A percentile compares a stretch with the other conserved stretches of the same genome.
Conservation (phyloP, 2,329 filamentous ascomycete species). For the Pseudopithomyces maydicus region DNA sequence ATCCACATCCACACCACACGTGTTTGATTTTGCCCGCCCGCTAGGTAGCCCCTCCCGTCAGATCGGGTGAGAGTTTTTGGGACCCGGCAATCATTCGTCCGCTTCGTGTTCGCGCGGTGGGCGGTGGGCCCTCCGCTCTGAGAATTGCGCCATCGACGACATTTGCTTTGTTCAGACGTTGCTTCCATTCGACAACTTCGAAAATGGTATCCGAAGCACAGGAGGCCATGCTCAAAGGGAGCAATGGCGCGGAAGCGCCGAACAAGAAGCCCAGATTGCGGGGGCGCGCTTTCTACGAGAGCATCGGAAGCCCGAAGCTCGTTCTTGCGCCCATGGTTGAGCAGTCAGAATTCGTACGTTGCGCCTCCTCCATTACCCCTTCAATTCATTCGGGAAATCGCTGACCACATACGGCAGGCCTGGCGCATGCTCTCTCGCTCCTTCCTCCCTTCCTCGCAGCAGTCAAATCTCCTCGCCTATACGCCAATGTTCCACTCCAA, state of each 20-base stretch:
- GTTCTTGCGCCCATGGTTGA: slow-evolving; percentile 98
- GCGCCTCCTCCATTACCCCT: neutral
- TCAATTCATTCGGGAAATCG: neutral
- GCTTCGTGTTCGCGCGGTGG: slow-evolving; percentile 1
- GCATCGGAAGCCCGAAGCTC: slow-evolving; percentile 87
- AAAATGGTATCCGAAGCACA: slow-evolving; percentile 1
- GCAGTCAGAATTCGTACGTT: slow-evolving; percentile 90
- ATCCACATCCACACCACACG: neutral
- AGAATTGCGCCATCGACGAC: neutral
- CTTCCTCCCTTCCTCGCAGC: slow-evolving; percentile 70
- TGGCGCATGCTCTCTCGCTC: slow-evolving; percentile 97
- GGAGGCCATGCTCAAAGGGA: slow-evolving; percentile 9
- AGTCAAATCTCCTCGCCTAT: slow-evolving; percentile 75
- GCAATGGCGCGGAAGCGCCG: slow-evolving; percentile 7
- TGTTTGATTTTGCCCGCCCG: neutral
- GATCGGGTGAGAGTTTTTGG: neutral
- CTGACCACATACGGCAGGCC: slow-evolving; percentile 62
- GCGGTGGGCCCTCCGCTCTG: neutral
- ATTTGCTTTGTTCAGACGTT: neutral
- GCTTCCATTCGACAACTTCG: neutral
- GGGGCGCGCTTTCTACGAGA: slow-evolving; percentile 91
- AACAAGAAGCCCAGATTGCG: slow-evolving; percentile 64
- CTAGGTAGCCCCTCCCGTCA: slow-evolving; percentile 2
- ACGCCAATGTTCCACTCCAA: slow-evolving; percentile 96
- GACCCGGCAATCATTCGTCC: slow-evolving; percentile 1